These are phyloP conservation scores for Gossypium anomalum DNA, from an alignment of 345 rosid species.

Conservation along the genomic window DNA sequence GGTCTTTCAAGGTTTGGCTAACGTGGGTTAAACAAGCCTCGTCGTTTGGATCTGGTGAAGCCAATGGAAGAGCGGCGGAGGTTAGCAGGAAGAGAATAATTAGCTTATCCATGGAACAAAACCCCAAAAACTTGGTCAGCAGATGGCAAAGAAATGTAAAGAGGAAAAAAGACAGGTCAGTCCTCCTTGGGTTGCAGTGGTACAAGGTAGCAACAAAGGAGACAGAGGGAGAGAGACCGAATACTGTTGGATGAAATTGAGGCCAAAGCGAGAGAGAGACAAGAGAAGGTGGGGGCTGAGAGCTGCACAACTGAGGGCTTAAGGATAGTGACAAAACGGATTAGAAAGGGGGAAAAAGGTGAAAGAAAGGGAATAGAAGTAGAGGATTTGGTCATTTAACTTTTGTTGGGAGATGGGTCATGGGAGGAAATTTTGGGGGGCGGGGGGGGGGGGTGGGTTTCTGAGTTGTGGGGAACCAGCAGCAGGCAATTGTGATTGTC, in stretches of 20 bases:
- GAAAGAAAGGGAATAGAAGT: too few species aligned
- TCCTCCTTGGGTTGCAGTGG: background rate
- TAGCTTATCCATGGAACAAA: conserved; percentile 20
- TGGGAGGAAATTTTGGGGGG: too few species aligned
- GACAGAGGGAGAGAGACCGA: background rate
- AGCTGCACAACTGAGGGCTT: background rate
- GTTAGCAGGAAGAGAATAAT: conserved; percentile 30
- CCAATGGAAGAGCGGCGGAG: conserved; percentile 23
- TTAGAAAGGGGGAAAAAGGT: background rate
- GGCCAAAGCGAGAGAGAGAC: background rate
- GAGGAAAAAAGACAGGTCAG: background rate
- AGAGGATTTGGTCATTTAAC: too few species aligned
- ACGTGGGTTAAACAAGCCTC: conserved; percentile 56
- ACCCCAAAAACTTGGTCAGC: background rate
- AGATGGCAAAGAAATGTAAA: background rate
- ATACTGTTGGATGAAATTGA: background rate
- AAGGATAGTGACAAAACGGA: conserved; percentile 1
- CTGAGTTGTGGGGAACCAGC: too few species aligned
- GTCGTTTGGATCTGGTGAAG: conserved; percentile 58
- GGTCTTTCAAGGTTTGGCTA: conserved; percentile 57
- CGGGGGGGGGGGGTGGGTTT: too few species aligned
- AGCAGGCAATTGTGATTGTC: too few species aligned
- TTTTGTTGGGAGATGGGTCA: too few species aligned
- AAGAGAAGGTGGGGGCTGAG: background rate
- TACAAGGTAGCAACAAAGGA: background rate